Base-by-base conservation (phyloP, 2,329 filamentous ascomycete species). In the Didymella exigua region DNA sequence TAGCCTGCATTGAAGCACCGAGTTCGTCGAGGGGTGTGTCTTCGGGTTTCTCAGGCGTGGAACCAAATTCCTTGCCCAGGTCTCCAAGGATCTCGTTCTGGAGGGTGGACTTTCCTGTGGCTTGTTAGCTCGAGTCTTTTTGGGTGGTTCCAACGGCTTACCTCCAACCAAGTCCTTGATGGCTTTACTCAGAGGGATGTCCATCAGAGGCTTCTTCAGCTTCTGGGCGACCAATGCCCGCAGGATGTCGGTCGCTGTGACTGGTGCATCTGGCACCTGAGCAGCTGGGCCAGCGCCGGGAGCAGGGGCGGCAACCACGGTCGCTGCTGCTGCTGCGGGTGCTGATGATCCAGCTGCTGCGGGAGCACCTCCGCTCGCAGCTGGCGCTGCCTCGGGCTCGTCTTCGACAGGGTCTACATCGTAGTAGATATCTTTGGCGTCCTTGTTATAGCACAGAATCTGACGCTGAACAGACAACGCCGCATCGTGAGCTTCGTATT, bases 391-490 rank as follows among this genome's bases (percentile, higher is more conserved):
- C 70, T 89, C 89, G 41, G 73, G 72, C 71, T 68, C 73, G 66
- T 98, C 95, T 54, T 99, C 95, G 26, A 96, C 82, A 0, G 95
- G 95, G 72, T 99, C 95, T 38, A 96, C 93, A 74, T 97, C 93
- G 78, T 99, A 99, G 82, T 99, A 99, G 63, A 99, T 99, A 77
- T 99, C 95, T 77, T 97, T 98, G 52, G 92, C 90, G 73, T 99
- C 95, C 78, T 99, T 99, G 83, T 96, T 98, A 82, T 98, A 99
- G 83, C 95, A 98, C 53, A 99, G 86, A 75, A 99, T 97, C 77
- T 98, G 93, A 75, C 95, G 87, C 79, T 97, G 93, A 37, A 98
- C 89, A 7, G 93, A 97, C 72, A 93, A 93, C 59, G 95, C 95
- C 52, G 95, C 95, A 79, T 99, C 95, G 79, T 97, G 96, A 61